A percentile compares a stretch with the other conserved stretches of the same genome.
Evolutionary conservation across 75 land plant species (phyloP).

Genomic region (Sequoia sempervirens): DNA sequence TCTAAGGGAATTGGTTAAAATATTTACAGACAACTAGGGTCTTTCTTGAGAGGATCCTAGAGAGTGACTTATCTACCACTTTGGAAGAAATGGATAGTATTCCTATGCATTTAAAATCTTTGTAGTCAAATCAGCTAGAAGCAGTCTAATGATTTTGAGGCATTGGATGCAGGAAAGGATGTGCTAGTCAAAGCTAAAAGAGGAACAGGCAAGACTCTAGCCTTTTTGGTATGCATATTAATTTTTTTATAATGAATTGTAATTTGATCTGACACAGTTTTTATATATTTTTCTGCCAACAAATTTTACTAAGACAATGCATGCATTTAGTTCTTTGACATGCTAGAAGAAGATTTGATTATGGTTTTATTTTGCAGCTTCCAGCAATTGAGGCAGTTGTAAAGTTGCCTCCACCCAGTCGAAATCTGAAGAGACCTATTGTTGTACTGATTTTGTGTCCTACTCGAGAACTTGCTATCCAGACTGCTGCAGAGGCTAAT

Average conservation of each 20-base stretch:
- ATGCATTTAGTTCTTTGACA: background rate
- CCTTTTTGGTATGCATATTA: slow-evolving; percentile 56
- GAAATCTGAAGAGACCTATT: slow-evolving; percentile 28
- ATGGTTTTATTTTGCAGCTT: slow-evolving; percentile 41
- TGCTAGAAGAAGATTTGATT: background rate
- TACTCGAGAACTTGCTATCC: slow-evolving; percentile 77
- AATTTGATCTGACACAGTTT: slow-evolving; percentile 7
- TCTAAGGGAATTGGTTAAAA: background rate
- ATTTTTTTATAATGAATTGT: background rate
- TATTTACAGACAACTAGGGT: background rate
- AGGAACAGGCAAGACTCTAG: slow-evolving; percentile 76
- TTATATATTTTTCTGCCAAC: background rate
- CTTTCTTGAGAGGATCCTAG: background rate
- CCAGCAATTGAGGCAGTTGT: slow-evolving; percentile 82
- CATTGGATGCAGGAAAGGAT: slow-evolving; percentile 56
- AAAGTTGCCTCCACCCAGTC: slow-evolving; percentile 24
- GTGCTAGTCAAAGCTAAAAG: slow-evolving; percentile 67
- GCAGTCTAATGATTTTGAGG: background rate
- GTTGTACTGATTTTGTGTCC: slow-evolving; percentile 66
- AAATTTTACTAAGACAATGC: background rate
- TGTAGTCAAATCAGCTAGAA: background rate
- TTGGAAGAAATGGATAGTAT: background rate
- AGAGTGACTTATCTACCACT: background rate
- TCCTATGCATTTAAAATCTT: background rate
- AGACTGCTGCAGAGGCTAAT: slow-evolving; percentile 61